Base-by-base conservation (phyloP, 2,329 filamentous ascomycete species). In the Ceratocystis destructans region DNA sequence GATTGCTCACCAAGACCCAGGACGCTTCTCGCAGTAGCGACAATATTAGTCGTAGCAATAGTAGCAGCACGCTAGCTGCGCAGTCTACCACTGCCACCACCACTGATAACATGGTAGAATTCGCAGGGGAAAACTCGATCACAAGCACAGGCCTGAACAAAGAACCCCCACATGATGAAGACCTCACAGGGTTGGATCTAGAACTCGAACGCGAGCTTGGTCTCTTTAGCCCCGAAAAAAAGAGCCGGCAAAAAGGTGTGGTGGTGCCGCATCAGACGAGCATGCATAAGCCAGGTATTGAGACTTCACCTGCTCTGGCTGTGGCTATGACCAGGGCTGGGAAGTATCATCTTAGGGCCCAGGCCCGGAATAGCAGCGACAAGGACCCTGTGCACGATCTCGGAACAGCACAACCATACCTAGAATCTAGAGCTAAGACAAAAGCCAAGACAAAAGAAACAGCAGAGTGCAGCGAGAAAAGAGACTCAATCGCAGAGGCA, bases 361-460 rank as follows among this genome's bases (percentile, higher is more conserved):
- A 59, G 55, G 55, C 55, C 55, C 55, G 28, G 55, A 17, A 33
- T 59, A 59, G 8, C 12, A 59, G 55, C 55, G 55, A 59, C 55
- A 59, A 7, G 55, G 55, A 59, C 55, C 55, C 55, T 59, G 55
- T 59, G 55, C 55, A 59, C 55, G 55, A 59, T 59, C 55, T 59
- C 55, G 59, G 59, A 62, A 62, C 59, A 45, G 4, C 33, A 33
- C 59, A 44, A 22, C 25, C 15, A 48, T 22, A 62, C 20, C 20
- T 17, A 62, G 41, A 62, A 62, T 45, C 61, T 31, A 17, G 62
- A 64, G 45, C 62, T 28, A 64, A 33, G 41, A 45, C 59, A 28
- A 62, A 45, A 62, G 59, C 59, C 59, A 62, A 59, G 55, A 17
- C 55, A 37, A 37, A 37, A 37, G 17, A 59, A 59, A 59, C 55